Conservation (phyloP, 305 asterid species). For the Solanum aculeatissimum region DNA sequence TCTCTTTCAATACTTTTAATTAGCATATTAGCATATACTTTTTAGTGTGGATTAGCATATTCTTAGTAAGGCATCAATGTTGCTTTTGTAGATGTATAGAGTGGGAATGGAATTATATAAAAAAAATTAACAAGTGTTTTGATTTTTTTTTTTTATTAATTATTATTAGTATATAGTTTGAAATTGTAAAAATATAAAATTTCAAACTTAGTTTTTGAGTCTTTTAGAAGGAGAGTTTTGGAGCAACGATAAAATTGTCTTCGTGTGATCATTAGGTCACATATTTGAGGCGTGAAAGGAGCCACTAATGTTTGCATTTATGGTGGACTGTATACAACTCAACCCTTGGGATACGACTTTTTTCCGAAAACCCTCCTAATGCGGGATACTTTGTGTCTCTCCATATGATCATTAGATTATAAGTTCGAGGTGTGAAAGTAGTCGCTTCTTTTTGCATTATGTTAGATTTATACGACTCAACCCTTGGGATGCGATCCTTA, state of each 20-base stretch:
- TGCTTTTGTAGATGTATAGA: not conserved
- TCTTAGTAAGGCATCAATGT: no score
- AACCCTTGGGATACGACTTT: not conserved
- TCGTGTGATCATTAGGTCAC: not conserved
- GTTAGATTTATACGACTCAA: no score
- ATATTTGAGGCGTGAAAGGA: not conserved
- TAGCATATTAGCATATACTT: not conserved
- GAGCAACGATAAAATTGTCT: not conserved
- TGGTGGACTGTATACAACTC: not conserved
- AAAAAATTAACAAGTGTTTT: not conserved
- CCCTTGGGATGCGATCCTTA: no score
- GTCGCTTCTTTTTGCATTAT: no score
- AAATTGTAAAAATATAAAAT: not conserved
- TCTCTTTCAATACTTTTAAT: not conserved
- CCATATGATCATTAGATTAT: no score
- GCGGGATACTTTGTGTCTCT: not conserved
- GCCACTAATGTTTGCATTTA: not conserved
- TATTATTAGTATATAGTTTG: not conserved
- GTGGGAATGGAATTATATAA: not conserved
- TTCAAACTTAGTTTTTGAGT: not conserved
- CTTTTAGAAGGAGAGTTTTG: fast-evolving
- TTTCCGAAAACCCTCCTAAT: fast-evolving
- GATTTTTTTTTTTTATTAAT: not conserved
- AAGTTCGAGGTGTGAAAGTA: no score
- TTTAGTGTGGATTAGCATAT: not conserved